A percentile compares a stretch with the other conserved stretches of the same genome.
These are phyloP conservation scores for Triadica sebifera DNA, from an alignment of 345 rosid genomes.

Conservation along the genomic window DNA sequence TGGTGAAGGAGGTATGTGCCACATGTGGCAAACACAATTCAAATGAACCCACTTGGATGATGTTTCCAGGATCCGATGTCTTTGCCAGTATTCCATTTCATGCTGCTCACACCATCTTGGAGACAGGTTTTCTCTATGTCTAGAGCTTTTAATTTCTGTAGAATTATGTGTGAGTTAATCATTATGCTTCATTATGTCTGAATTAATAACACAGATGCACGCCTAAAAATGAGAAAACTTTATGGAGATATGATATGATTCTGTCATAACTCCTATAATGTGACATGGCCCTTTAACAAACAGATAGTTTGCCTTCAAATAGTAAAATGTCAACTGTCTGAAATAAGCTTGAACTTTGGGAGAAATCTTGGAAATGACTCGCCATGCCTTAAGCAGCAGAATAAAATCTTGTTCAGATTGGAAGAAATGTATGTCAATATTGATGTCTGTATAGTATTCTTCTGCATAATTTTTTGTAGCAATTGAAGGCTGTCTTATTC, in stretches of 20 bases:
- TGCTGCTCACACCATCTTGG: constrained; percentile 74
- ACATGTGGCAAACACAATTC: constrained; percentile 76
- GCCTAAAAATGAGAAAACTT: background rate
- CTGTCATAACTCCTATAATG: no score
- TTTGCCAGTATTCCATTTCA: constrained; percentile 67
- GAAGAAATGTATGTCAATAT: background rate
- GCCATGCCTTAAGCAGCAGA: background rate
- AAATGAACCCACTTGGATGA: constrained; percentile 73
- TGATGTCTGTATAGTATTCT: background rate
- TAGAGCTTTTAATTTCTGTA: constrained; percentile 6
- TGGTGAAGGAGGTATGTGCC: constrained; percentile 75
- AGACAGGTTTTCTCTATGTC: constrained; percentile 50
- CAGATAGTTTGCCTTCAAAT: background rate
- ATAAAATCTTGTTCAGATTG: background rate
- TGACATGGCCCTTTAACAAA: background rate
- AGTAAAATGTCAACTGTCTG: background rate
- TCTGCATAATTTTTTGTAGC: background rate
- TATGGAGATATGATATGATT: background rate
- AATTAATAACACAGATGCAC: background rate
- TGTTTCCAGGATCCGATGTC: constrained; percentile 71
- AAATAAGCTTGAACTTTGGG: no score
- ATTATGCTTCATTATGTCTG: background rate
- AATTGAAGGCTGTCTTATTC: background rate
- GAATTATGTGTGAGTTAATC: background rate
- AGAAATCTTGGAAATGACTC: background rate